Percentiles rank a stretch among this genome's conserved stretches.
phyloP scores from a whole-genome alignment of 495 filamentous ascomycete species.

The Hyaloscypha finlandica region DNA sequence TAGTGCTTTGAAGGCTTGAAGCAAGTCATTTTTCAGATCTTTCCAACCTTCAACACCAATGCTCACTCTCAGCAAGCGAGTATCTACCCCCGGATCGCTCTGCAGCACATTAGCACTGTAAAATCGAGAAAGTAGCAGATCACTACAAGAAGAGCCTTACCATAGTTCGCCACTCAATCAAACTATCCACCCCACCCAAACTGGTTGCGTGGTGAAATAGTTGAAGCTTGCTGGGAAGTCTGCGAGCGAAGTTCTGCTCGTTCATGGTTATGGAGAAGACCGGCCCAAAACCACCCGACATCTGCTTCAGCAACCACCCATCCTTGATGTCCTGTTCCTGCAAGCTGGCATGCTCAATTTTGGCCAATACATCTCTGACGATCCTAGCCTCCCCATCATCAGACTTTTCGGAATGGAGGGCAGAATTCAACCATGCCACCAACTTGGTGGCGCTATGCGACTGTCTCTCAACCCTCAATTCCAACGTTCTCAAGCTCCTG shows the following conservation, averaged over 20 bases:
- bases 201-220: constrained; percentile 96
- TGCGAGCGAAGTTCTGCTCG: constrained; percentile 57
- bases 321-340: constrained; percentile 59
- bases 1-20: constrained; percentile 66
- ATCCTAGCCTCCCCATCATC: constrained; percentile 32
- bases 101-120: background rate
- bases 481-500: constrained; percentile 81
- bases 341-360: constrained; percentile 74
- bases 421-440: constrained; percentile 67
- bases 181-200: constrained; percentile 88
- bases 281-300: constrained; percentile 88
- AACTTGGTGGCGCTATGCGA: constrained; percentile 65
- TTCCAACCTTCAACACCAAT: constrained; percentile 86
- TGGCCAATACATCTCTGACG: constrained; percentile 54
- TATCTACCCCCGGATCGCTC: constrained; percentile 71
- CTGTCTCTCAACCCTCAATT: constrained; percentile 77
- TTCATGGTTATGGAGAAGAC: constrained; percentile 79
- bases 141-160: background rate
- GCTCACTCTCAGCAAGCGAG: constrained; percentile 75
- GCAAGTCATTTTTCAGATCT: constrained; percentile 77
- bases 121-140: background rate
- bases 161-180: constrained; percentile 92
- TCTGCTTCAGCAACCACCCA: constrained; percentile 81
- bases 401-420: constrained; percentile 32
- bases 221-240: constrained; percentile 72